Evolutionary conservation across 768 basidiomycete genomes (phyloP).

Genomic region (Phanerochaete sordida): DNA sequence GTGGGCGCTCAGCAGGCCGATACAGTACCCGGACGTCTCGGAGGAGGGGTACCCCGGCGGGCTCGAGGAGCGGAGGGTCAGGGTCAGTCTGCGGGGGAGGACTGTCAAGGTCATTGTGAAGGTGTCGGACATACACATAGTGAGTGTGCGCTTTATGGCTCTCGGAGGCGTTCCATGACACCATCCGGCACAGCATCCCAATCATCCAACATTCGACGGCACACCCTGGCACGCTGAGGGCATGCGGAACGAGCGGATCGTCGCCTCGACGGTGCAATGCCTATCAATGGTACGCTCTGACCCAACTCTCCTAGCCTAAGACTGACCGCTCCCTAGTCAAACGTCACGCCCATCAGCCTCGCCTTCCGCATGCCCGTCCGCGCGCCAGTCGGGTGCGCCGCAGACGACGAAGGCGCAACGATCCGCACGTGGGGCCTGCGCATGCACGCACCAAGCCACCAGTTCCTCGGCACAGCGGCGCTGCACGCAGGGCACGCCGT

Average conservation of each 20-base stretch:
- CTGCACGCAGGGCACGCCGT: constrained; percentile 36
- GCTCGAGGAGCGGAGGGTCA: constrained; percentile 38
- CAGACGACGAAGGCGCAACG: constrained; percentile 45
- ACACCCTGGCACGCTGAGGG: constrained; percentile 48
- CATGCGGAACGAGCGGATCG: constrained; percentile 49
- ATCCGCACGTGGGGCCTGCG: constrained; percentile 48
- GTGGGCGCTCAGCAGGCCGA: constrained; percentile 43
- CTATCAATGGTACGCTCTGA: constrained; percentile 33
- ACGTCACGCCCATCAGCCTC: constrained; percentile 34
- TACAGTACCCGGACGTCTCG: constrained; percentile 44
- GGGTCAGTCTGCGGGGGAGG: constrained; percentile 35
- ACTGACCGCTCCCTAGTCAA: constrained; percentile 16
- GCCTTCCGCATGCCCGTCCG: constrained; percentile 52
- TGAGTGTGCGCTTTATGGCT: constrained; percentile 23
- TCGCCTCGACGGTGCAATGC: constrained; percentile 43
- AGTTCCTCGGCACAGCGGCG: constrained; percentile 34
- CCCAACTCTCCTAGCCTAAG: neutral
- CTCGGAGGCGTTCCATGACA: too few species aligned
- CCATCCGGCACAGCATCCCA: neutral
- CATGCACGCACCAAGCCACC: constrained; percentile 44
- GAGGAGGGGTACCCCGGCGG: constrained; percentile 41
- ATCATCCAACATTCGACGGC: neutral
- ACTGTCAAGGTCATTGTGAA: constrained; percentile 41
- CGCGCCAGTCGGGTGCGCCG: constrained; percentile 38
- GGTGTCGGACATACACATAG: constrained; percentile 38